These are phyloP conservation scores for Thelephora ganbajun DNA, from an alignment of 768 basidiomycete species.

Conservation along the genomic window DNA sequence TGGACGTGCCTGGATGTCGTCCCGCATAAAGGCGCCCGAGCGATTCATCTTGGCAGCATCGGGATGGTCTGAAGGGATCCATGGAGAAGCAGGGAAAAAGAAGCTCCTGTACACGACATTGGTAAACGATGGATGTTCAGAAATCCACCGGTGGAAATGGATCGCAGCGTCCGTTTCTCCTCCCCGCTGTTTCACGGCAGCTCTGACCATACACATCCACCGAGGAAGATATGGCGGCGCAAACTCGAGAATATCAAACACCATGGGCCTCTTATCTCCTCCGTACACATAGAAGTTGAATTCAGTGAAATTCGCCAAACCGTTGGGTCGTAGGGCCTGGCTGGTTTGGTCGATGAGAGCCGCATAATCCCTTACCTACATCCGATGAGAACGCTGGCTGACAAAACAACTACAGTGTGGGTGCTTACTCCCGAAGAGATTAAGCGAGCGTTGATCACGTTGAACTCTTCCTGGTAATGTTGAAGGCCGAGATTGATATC, in stretches of 20 bases:
- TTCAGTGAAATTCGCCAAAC: constrained; percentile 52
- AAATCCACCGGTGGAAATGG: constrained; percentile 41
- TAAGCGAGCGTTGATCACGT: constrained; percentile 61
- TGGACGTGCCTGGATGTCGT: constrained; percentile 40
- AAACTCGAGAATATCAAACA: constrained; percentile 10
- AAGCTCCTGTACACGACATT: constrained; percentile 41
- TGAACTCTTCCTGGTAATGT: constrained; percentile 68
- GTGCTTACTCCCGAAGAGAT: constrained; percentile 55
- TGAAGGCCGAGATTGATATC: constrained; percentile 77
- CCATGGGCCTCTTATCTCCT: constrained; percentile 27
- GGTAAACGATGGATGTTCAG: constrained; percentile 41
- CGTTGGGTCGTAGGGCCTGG: constrained; percentile 54
- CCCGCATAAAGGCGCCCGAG: constrained; percentile 33
- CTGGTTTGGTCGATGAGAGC: constrained; percentile 52
- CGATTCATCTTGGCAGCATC: constrained; percentile 24
- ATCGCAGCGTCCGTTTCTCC: constrained; percentile 50
- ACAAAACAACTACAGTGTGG: constrained; percentile 1
- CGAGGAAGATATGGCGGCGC: constrained; percentile 46
- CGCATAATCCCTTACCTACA: constrained; percentile 49
- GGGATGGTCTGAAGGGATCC: constrained; percentile 18
- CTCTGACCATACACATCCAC: constrained; percentile 42
- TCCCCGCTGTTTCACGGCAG: constrained; percentile 41
- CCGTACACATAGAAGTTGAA: constrained; percentile 59
- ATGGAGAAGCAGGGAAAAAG: constrained; percentile 51
- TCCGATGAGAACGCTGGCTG: constrained; percentile 4